These are phyloP conservation scores for Trypanosoma scelopori DNA, from an alignment of 208 protist species.

Conservation along the genomic window DNA sequence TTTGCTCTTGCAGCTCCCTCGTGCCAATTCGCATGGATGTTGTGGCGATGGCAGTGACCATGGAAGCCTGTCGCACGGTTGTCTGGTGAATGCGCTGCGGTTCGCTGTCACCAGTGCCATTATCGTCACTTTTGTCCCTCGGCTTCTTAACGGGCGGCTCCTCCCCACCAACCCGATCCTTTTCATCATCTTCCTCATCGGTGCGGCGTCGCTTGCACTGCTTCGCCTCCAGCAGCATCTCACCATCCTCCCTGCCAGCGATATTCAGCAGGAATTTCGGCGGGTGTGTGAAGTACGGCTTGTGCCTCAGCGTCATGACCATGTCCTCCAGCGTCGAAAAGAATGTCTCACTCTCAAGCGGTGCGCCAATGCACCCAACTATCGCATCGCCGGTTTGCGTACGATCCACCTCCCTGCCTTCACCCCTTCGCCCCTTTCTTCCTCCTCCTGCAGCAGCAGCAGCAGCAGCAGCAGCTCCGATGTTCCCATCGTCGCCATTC, in stretches of 20 bases:
- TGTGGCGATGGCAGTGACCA: conserved; percentile 65
- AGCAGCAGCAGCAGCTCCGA: not conserved
- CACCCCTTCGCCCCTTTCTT: conserved; percentile 1
- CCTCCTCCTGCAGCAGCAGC: no score
- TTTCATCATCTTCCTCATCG: conserved; percentile 2
- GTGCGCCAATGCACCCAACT: conserved; percentile 12
- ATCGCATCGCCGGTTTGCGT: not conserved
- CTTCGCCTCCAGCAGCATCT: conserved; percentile 17
- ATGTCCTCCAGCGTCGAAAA: conserved; percentile 37
- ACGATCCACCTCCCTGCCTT: not conserved
- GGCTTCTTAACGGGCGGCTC: not conserved
- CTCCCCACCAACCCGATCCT: conserved; percentile 4
- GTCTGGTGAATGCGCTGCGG: conserved; percentile 26
- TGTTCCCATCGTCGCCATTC: not conserved
- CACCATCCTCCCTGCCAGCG: conserved; percentile 18
- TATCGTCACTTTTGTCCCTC: conserved; percentile 3
- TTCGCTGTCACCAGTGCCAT: conserved; percentile 2
- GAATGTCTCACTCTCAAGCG: not conserved
- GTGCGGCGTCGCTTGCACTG: conserved; percentile 14
- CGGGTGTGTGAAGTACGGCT: conserved; percentile 47
- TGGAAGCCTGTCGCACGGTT: conserved; percentile 48
- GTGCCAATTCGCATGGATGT: conserved; percentile 36
- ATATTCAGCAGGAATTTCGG: conserved; percentile 36
- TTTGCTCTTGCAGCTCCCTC: conserved; percentile 39
- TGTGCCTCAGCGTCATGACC: conserved; percentile 28